These are phyloP conservation scores for Scenedesmus sp. DNA, from an alignment of 163 green algal genomes.

Conservation along the genomic window DNA sequence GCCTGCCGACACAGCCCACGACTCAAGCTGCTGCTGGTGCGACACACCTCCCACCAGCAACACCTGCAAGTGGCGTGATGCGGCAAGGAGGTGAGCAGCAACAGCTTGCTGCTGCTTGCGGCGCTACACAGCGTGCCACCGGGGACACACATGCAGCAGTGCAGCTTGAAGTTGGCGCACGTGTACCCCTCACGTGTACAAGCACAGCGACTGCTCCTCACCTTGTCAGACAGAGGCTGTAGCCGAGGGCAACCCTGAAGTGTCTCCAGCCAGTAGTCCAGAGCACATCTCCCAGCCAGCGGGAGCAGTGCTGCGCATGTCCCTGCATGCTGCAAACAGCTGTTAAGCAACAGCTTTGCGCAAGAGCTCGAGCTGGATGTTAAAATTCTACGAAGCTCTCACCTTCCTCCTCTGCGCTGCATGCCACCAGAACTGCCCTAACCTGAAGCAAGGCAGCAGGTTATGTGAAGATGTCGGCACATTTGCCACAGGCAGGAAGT, in stretches of 20 bases:
- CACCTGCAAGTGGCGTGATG: neutral
- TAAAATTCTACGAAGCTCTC: neutral
- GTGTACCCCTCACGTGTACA: no score
- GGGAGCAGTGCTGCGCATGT: conserved; percentile 10
- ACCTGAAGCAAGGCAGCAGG: conserved; percentile 12
- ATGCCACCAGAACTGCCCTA: neutral
- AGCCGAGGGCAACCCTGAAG: conserved; percentile 5
- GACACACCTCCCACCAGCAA: neutral
- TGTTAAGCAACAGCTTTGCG: neutral
- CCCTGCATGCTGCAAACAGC: neutral
- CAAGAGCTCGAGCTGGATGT: neutral
- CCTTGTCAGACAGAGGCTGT: conserved; percentile 37
- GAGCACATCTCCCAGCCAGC: neutral
- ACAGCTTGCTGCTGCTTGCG: neutral
- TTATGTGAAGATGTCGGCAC: neutral
- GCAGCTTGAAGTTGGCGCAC: neutral
- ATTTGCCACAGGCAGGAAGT: neutral
- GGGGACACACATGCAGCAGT: neutral
- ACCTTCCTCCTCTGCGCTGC: neutral
- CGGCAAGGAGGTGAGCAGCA: neutral
- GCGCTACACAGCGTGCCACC: neutral
- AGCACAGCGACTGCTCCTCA: neutral
- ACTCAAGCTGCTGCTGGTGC: conserved; percentile 10
- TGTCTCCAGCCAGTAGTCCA: conserved; percentile 37
- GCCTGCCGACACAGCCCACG: conserved; percentile 21